Evolutionary conservation across 148 eudicot species (phyloP), one percentile per base, ranked within the genome.

Genomic region (Chenopodium quinoa): DNA sequence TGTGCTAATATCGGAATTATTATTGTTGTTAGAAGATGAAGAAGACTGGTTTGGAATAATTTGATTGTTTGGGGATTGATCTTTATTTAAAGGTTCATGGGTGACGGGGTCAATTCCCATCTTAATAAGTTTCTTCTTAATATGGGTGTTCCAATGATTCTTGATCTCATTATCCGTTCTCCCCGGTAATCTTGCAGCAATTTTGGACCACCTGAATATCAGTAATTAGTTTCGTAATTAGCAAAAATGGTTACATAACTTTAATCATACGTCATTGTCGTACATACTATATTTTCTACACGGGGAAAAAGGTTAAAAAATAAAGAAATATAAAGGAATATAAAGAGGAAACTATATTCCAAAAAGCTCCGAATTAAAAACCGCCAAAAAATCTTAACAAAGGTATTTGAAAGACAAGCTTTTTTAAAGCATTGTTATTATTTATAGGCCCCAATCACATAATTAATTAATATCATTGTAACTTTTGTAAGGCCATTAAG

Each of bases 141-240:
- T 91, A 69, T 95, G 99, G 19, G 99, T 95, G 76, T 95, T 95
- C 99, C 99, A 95, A 52, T 92, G 97, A 80, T 95, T 95, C 76
- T 95, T 95, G 65, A 95, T 95, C 81, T 95, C 99, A 17, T 95
- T 95, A 74, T 95, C 99, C 5, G 99, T 95, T 52, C 99, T 90
- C 80, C 99, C 99, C 0, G 99, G 95, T 75, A 95, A 85, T 77
- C 88, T 89, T 74, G 97, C 87, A 2, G 99, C 99, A 78, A 95
- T 95, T 81, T 92, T 93, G 23, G 99, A 93, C 99, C 99, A 95
- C 78, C 99, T 95, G 84, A 80, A 63, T 9, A 25, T 11, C 32
- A 7, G 40, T 7, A 27, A 47, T 73, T 73, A 73, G 34, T 23
- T 12, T n/a, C 14, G 11, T 72, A 17, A 46, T 10, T 71, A 40